Evolutionary conservation across 768 basidiomycete species (phyloP), one percentile per base, ranked within the genome.

Genomic region (Neoboletus brunneissimus): DNA sequence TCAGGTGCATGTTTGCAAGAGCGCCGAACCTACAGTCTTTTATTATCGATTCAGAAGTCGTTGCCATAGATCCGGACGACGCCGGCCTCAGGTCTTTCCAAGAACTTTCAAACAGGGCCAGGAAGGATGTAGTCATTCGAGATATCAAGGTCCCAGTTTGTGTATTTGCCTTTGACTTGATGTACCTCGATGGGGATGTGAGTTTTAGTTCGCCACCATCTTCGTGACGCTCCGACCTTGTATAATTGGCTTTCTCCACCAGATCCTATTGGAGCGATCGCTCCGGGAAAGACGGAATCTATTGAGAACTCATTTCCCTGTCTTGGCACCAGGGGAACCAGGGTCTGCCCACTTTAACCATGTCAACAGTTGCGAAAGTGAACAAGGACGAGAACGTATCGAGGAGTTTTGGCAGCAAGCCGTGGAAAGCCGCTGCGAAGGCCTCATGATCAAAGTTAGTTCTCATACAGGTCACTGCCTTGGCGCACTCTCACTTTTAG

Each of bases 381-480:
- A 79, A 37, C 76, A 77, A 42, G 88, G 85, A 15, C 77, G 80
- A 53, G 79, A 79, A n/a, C 77, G 70, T 13, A 78, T 96, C 8
- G 81, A 89, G 68, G 79, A 75, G 6, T 96, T 96, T 70, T 91
- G 92, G 83, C 73, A 83, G 64, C 77, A 77, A 55, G 87, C 90
- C 3, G 79, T 93, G 23, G 82, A 84, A 66, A 86, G 86, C 66
- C 84, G 85, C 53, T 90, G 88, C 54, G 94, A 97, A 71, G 94
- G 94, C n/a, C 75, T 96, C 59, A 95, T 97, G 94, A 81, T 96
- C 65, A 97, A 97, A 73, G 88, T 86, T 42, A 27, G 76, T 45
- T 41, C 41, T 56, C 41, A 23, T 38, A 37, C 10, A 5, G n/a
- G 16, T 22, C 29, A 31, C 37, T 32, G n/a, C 40, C 13, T 48